Evolutionary conservation across 257 asterid species (phyloP).

Genomic region (Solanum bulbocastanum): DNA sequence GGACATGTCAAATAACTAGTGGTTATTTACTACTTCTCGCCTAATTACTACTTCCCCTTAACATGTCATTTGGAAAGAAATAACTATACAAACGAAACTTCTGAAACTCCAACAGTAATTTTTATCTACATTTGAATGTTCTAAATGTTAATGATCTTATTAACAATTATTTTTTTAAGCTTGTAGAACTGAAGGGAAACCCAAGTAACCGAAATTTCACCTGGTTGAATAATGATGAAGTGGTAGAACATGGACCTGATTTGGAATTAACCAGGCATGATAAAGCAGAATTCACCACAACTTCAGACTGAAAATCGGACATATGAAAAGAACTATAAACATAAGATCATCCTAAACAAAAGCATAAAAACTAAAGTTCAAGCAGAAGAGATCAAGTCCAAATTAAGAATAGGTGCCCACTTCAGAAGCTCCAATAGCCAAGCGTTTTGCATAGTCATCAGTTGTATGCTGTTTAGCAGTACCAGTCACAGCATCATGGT

Average conservation of each 20-base stretch:
- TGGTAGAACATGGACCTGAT: constrained; percentile 27
- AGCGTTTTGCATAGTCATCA: constrained; percentile 78
- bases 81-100: background rate
- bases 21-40: background rate
- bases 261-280: constrained; percentile 52
- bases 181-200: too few species aligned
- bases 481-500: constrained; percentile 81
- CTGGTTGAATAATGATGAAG: constrained; percentile 46
- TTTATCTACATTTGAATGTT: background rate
- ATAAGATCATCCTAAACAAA: background rate
- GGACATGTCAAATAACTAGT: background rate
- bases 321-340: background rate
- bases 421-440: constrained; percentile 73
- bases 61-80: background rate
- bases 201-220: constrained; percentile 4
- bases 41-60: background rate
- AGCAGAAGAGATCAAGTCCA: background rate
- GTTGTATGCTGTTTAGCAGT: constrained; percentile 88
- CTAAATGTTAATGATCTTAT: background rate
- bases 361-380: background rate
- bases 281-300: constrained; percentile 48
- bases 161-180: too few species aligned
- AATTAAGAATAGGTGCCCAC: constrained; percentile 13
- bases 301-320: constrained; percentile 42
- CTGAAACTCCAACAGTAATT: background rate